Conservation (phyloP, 2,329 filamentous ascomycete species). For the Arthrobotrys iridis region DNA sequence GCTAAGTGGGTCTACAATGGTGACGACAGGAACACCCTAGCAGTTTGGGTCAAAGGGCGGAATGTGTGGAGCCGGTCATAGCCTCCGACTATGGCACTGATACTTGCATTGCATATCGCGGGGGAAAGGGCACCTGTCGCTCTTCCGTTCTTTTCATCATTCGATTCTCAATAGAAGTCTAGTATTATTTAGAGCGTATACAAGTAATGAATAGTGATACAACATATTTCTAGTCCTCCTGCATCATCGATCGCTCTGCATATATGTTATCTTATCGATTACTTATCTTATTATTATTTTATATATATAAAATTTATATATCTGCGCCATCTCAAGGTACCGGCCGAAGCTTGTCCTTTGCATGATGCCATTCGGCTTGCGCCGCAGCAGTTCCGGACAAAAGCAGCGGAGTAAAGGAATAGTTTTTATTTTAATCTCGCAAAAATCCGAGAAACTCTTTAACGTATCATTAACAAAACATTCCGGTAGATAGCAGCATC, state of each 20-base stretch:
- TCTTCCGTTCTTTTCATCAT: too few relatives aligned
- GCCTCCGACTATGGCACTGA: neutral
- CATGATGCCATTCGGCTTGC: slow-evolving; percentile 2
- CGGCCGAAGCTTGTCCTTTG: neutral
- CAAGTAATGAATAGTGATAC: too few relatives aligned
- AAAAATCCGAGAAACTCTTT: neutral
- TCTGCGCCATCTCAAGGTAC: neutral
- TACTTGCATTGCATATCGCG: neutral
- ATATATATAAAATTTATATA: too few relatives aligned
- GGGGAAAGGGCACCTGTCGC: neutral
- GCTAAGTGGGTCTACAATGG: slow-evolving; percentile 96
- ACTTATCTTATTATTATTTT: too few relatives aligned
- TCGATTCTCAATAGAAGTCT: too few relatives aligned
- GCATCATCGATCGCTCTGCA: too few relatives aligned
- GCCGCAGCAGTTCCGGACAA: slow-evolving; percentile 5
- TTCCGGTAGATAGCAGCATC: neutral
- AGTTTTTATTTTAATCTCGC: neutral
- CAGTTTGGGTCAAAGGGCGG: slow-evolving; percentile 87
- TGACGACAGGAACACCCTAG: slow-evolving; percentile 87
- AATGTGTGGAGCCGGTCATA: slow-evolving; percentile 67
- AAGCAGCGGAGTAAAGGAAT: slow-evolving; percentile 7
- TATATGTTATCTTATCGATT: too few relatives aligned
- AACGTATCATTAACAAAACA: neutral
- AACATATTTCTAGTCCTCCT: too few relatives aligned
- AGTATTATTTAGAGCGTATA: too few relatives aligned